Evolutionary conservation across 2,329 filamentous ascomycete genomes (phyloP).

Genomic region (Magnaporthiopsis rhizophila): DNA sequence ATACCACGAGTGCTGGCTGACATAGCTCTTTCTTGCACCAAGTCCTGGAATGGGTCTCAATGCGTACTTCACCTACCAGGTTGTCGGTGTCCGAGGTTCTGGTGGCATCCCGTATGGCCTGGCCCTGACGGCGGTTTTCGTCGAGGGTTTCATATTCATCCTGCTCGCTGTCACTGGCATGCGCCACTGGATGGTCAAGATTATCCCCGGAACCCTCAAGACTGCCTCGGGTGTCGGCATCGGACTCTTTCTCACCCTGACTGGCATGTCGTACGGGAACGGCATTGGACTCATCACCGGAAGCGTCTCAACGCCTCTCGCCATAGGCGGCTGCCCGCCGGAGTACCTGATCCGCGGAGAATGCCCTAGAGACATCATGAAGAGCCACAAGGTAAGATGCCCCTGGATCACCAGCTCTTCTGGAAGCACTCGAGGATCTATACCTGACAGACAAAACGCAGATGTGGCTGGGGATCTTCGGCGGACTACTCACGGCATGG

Average conservation of each 20-base stretch:
- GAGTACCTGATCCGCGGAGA: constrained; percentile 42
- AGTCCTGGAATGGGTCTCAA: constrained; percentile 62
- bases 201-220: constrained; percentile 55
- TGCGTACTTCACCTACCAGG: constrained; percentile 60
- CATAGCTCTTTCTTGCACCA: not conserved
- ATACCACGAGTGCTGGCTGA: constrained; percentile 6
- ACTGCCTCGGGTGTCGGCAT: constrained; percentile 59
- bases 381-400: constrained; percentile 56
- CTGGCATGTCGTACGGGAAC: constrained; percentile 65
- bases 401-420: too few species aligned
- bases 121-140: constrained; percentile 55
- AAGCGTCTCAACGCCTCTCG: constrained; percentile 58
- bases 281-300: constrained; percentile 80
- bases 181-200: constrained; percentile 63
- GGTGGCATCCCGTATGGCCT: constrained; percentile 50
- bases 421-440: not conserved
- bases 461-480: constrained; percentile 83
- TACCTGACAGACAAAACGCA: constrained; percentile 20
- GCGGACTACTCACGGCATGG: constrained; percentile 70
- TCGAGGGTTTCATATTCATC: constrained; percentile 58
- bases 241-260: constrained; percentile 55
- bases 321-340: constrained; percentile 64
- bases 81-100: constrained; percentile 51
- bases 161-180: constrained; percentile 58
- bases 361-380: constrained; percentile 56